Evolutionary conservation across 2,329 filamentous ascomycete genomes (phyloP).

Genomic region (Colletotrichum tabaci): DNA sequence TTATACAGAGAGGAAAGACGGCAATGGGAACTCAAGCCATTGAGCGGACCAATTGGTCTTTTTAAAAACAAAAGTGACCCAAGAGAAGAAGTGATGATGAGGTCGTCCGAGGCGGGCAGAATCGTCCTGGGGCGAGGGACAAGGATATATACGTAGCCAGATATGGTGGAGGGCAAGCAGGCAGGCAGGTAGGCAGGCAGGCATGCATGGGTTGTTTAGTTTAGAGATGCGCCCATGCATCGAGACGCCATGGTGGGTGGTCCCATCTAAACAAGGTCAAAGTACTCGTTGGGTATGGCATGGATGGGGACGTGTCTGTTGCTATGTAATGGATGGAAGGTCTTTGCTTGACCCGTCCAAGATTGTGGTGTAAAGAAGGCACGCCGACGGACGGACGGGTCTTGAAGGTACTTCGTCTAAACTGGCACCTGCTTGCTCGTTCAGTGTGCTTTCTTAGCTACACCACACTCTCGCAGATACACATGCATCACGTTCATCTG

Average conservation of each 20-base stretch:
- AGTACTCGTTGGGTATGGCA: conserved; percentile 31
- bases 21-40: conserved; percentile 54
- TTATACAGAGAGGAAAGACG: conserved; percentile 42
- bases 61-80: conserved; percentile 49
- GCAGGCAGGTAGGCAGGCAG: conserved; percentile 31
- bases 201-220: conserved; percentile 31
- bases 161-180: conserved; percentile 35
- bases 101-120: conserved; percentile 45
- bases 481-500: conserved; percentile 39
- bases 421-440: conserved; percentile 35
- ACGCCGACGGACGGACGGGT: conserved; percentile 28
- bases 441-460: conserved; percentile 32
- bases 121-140: conserved; percentile 55
- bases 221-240: conserved; percentile 43
- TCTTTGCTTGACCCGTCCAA: conserved; percentile 28
- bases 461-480: conserved; percentile 24
- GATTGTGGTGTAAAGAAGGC: conserved; percentile 36
- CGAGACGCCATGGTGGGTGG: conserved; percentile 34
- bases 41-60: conserved; percentile 53
- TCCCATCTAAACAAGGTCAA: conserved; percentile 37
- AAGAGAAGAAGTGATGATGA: conserved; percentile 47
- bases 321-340: conserved; percentile 37
- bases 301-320: conserved; percentile 22
- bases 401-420: conserved; percentile 38
- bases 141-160: conserved; percentile 63